Percentiles rank a stretch among this genome's conserved stretches.
Conservation (phyloP, 164 flowering plant species). For the Umbellularia californica region DNA sequence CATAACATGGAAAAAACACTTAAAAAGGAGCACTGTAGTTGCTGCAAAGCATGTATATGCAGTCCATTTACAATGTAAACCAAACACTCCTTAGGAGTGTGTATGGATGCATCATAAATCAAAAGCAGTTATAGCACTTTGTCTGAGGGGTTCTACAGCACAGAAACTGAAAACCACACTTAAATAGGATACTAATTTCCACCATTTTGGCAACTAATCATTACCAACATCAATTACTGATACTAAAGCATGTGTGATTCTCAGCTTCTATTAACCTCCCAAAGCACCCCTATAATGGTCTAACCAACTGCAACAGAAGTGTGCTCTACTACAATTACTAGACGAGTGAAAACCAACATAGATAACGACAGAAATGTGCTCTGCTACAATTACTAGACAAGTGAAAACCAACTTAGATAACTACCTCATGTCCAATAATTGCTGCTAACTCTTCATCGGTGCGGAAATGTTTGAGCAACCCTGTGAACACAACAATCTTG, state of each 20-base stretch:
- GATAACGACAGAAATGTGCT: not conserved
- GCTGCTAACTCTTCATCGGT: conserved; percentile 83
- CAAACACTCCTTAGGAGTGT: not conserved
- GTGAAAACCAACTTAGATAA: not conserved
- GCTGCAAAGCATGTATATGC: not conserved
- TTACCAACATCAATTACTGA: not conserved
- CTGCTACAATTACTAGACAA: too few relatives aligned
- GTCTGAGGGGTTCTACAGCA: not conserved
- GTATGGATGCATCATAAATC: not conserved
- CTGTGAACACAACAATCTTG: conserved; percentile 84
- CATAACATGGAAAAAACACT: not conserved
- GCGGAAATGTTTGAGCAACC: conserved; percentile 64
- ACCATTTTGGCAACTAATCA: not conserved
- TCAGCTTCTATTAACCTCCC: not conserved
- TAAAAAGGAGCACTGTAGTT: not conserved
- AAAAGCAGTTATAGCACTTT: not conserved
- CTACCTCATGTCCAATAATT: conserved; percentile 69
- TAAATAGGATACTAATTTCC: not conserved
- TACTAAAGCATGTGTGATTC: not conserved
- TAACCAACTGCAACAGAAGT: too few relatives aligned
- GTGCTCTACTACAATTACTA: too few relatives aligned
- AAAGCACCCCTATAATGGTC: not conserved
- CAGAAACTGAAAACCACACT: not conserved
- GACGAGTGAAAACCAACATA: not conserved
- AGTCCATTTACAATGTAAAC: not conserved